These are phyloP conservation scores for Apium graveolens DNA, from an alignment of 129 eudicot species.

Conservation along the genomic window DNA sequence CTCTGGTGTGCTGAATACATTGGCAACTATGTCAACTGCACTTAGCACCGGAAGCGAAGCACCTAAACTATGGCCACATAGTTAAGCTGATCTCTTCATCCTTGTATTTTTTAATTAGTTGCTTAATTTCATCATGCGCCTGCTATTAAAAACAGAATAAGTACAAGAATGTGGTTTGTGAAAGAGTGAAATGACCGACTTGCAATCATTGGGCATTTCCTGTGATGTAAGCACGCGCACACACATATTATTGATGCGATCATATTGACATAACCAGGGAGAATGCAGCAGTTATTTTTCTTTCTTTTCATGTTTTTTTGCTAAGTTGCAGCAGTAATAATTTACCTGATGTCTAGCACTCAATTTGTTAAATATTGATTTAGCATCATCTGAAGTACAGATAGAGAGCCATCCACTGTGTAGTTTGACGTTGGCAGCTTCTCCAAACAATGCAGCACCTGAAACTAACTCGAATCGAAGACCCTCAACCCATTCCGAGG, in stretches of 20 bases:
- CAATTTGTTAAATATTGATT: conserved; percentile 26
- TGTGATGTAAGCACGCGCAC: not conserved
- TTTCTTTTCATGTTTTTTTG: too few species aligned
- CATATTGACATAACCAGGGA: not conserved
- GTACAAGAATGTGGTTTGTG: not conserved
- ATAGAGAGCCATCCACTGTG: conserved; percentile 44
- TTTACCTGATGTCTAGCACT: conserved; percentile 46
- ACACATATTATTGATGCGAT: not conserved
- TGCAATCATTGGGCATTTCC: not conserved
- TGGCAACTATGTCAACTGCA: conserved; percentile 49
- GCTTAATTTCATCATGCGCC: conserved; percentile 33
- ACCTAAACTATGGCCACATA: conserved; percentile 55
- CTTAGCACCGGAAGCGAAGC: conserved; percentile 43
- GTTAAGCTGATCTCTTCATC: conserved; percentile 58
- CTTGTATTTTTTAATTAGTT: conserved; percentile 30
- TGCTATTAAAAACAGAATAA: not conserved
- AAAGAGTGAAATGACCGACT: not conserved
- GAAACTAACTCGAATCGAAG: conserved; percentile 21
- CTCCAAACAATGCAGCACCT: conserved; percentile 28
- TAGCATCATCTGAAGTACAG: conserved; percentile 32
- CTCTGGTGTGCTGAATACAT: conserved; percentile 29
- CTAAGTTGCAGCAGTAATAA: not conserved
- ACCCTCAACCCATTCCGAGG: conserved; percentile 38
- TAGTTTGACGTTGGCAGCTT: conserved; percentile 20
- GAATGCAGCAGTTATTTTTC: not conserved